Evolutionary conservation across 768 basidiomycete species (phyloP), one percentile per base, ranked within the genome.

Genomic region (Rickenella mellea): DNA sequence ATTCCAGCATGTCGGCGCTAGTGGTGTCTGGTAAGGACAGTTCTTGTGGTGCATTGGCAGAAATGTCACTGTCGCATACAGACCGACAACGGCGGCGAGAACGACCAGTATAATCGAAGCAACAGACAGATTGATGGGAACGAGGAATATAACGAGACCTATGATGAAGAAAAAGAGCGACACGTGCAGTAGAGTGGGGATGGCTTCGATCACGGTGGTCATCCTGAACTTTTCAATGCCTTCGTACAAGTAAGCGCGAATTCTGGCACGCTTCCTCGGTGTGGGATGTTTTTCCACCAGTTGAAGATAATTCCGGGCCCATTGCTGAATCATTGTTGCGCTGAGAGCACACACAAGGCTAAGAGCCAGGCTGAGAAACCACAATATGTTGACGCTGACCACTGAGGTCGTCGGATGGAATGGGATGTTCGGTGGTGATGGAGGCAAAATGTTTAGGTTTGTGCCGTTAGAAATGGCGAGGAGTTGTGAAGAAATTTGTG

Each of bases 11-110:
- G 57, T 25, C 8, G 40, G 48, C 0, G 67, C 65, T n/a, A 66
- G 45, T 12, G 64, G 63, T 0, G 64, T 65, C 41, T 56, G 53
- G 36, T 66, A 66, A 1, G 64, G 64, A 43, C 58, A 66, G 33
- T 65, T 51, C 20, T 53, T 55, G 36, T 55, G 48, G 32, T 65
- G 54, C 6, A 61, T 49, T 2, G 64, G 63, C 7, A 65, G 51
- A 31, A 61, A 44, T 5, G 63, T 64, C 41, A 62, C 48, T 4
- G 58, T 45, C 5, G 44, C 39, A 36, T 69, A 69, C 12, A 65
- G 44, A 14, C 47, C 40, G 31, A 50, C 50, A 38, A 59, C 64
- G 22, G 53, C 36, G 14, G 60, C 33, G 5, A 65, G 50, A 35
- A 65, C 47, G 8, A 47, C 56, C 12, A 63, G 42, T 12, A 61